Conservation (phyloP, 2,329 filamentous ascomycete genomes). For the Penicillium vulpinum region DNA sequence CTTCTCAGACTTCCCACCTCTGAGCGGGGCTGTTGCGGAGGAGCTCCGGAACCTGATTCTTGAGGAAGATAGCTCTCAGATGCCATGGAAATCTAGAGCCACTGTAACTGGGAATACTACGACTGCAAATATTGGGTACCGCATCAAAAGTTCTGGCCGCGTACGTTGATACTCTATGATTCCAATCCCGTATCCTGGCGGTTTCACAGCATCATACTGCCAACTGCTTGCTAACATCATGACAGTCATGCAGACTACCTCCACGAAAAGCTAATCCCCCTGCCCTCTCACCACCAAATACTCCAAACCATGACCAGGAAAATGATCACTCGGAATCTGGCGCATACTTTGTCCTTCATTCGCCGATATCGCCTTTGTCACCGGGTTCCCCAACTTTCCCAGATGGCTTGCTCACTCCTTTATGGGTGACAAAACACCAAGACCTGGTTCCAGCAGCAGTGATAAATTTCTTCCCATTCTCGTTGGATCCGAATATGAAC, state of each 20-base stretch:
- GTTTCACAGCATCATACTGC: neutral
- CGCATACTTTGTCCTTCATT: conserved; percentile 68
- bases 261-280: conserved; percentile 64
- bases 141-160: conserved; percentile 73
- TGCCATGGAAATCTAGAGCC: conserved; percentile 67
- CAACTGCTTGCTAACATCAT: conserved; percentile 18
- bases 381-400: conserved; percentile 81
- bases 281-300: conserved; percentile 50
- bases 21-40: conserved; percentile 66
- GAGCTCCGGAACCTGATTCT: conserved; percentile 67
- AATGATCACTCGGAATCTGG: conserved; percentile 35
- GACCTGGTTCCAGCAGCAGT: conserved; percentile 76
- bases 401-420: conserved; percentile 78
- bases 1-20: conserved; percentile 67
- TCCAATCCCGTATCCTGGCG: neutral
- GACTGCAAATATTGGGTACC: conserved; percentile 55
- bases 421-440: conserved; percentile 90
- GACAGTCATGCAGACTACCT: conserved; percentile 56
- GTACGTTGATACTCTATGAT: conserved; percentile 57
- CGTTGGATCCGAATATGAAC: conserved; percentile 69
- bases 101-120: conserved; percentile 49
- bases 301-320: conserved; percentile 52
- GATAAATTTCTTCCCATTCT: conserved; percentile 77
- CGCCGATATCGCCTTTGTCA: conserved; percentile 85
- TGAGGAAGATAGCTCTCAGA: conserved; percentile 62